Evolutionary conservation across 2,329 filamentous ascomycete genomes (phyloP), one percentile per base, ranked within the genome.

Genomic region (Aspergillus thermomutatus): DNA sequence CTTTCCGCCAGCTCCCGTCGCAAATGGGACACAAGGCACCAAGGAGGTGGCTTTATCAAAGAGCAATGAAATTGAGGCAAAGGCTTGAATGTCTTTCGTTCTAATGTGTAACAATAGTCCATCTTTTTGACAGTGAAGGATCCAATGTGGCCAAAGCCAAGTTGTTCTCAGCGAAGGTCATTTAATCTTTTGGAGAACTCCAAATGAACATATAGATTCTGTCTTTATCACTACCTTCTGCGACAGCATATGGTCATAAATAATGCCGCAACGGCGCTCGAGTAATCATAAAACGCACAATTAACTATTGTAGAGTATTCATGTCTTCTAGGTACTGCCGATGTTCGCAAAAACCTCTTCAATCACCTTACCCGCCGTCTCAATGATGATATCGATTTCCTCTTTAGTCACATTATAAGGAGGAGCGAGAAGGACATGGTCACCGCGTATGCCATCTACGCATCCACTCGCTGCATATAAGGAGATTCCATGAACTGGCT

Each of bases 341-440:
- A 60, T 27, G 25, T 55, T 56, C 10, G 19, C 54, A 60, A 83
- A 82, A 26, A 78, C 80, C 47, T 83, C 80, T 14, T 75, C 68
- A 23, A 89, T 71, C 19, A 88, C 79, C n/a, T 67, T 73, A 3
- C 69, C 72, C 2, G 84, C 75, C 0, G 74, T 77, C 19, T 80
- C 73, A 2, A 83, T 83, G 53, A 88, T 82, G 25, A 75, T 66
- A 14, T 83, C 77, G 52, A 89, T 75, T 21, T 88, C 84, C 7
- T 77, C 76, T 46, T 73, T 72, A 1, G 80, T 84, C 23, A 87
- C 78, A 47, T 83, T 90, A 72, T 86, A 91, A 0, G 89, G 81
- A 4, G 89, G 89, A 1, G 87, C 83, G 10, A 92, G 65, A 26
- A 92, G 78, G 37, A 91, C 76, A 69, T 90, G 87, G 65, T 92